Evolutionary conservation across 2,329 filamentous ascomycete genomes (phyloP), one percentile per base, ranked within the genome.

Genomic region (Teratosphaeria nubilosa): DNA sequence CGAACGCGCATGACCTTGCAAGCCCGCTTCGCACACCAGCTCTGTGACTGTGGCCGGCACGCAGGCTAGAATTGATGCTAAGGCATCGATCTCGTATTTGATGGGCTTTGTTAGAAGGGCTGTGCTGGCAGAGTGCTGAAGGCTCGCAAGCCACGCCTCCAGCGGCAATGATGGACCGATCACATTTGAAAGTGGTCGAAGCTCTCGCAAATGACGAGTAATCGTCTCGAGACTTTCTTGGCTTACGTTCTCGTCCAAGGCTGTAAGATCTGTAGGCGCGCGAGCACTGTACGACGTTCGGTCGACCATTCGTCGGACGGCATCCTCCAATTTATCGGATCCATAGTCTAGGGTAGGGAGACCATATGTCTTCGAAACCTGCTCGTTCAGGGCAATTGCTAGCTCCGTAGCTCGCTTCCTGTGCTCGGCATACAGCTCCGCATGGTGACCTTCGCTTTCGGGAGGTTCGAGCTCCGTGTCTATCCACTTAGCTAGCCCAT

Each of bases 41-140:
- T 58, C 54, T 9, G 13, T 63, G 5, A 60, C 10, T 20, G 58
- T 56, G 7, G 60, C n/a, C 2, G 62, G 58, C 9, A 63, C 54
- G 32, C 60, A 62, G 3, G 60, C 52, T 41, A 62, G 56, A 9
- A 59, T 34, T 10, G 56, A 48, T 4, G 60, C 62, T 7, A 62
- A 45, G 16, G 62, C 62, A 54, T 63, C 60, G 7, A 62, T 22
- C 14, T 54, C 20, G 7, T 54, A 45, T 52, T 60, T 60, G 11
- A 6, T 5, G 10, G 30, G 56, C 16, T 37, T 30, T 6, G 16
- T 16, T 14, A 41, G 56, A 31, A 22, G 52, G 20, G 31, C 10
- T 54, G 11, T 34, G 52, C 52, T 14, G 50, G 27, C 27, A 14
- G 13, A 20, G 27, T 20, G 5, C 27, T 14, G 50, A n/a, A n/a